Base-by-base conservation (phyloP, 768 basidiomycete genomes). In the Tricholoma flavovirens region DNA sequence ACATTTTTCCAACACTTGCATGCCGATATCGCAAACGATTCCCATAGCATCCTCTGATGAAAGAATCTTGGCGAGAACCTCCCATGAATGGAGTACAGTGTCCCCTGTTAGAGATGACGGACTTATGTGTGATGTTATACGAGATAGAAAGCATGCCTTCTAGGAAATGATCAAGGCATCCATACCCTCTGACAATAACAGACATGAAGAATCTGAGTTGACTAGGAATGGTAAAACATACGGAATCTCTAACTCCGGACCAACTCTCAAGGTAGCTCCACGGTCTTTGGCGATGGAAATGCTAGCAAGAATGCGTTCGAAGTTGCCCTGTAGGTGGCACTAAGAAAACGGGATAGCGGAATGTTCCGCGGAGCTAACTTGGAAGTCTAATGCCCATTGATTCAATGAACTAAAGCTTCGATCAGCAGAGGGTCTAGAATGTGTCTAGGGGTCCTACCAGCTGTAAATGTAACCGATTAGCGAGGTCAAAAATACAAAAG, bases 21-120 rank as follows among this genome's bases (percentile, higher is more conserved):
- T 98, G 61, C 97, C 97, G 42, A 98, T 83, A 71, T 99, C 97
- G 65, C 96, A 98, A 26, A 99, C 75, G 51, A 99, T 97, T n/a
- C 80, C 93, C 62, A 78, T 72, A 0, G 87, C 83, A 22, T 86
- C 88, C 29, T 90, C 88, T 1, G 87, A 86, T 6, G 84, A 75
- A 22, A 99, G 75, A 51, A 99, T 87, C 68, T 91, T 90, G n/a
- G 87, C 90, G 15, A 99, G 81, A 5, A 96, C 90, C 72, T 99
- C 95, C 96, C 95, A 98, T 2, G 97, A 95, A 71, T 99, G 97
- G 15, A 97, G 79, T 46, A 89, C 83, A 8, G 96, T 99, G 66
- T 99, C 97, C 46, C 96, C 96, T 98, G 66, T 19, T 45, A 40
- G 49, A 33, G 30, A 45, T 62, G 32, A 32, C 9, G 10, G 19